Evolutionary conservation across 2,329 filamentous ascomycete genomes (phyloP), one percentile per base, ranked within the genome.

Genomic region (Penicillium sp.): DNA sequence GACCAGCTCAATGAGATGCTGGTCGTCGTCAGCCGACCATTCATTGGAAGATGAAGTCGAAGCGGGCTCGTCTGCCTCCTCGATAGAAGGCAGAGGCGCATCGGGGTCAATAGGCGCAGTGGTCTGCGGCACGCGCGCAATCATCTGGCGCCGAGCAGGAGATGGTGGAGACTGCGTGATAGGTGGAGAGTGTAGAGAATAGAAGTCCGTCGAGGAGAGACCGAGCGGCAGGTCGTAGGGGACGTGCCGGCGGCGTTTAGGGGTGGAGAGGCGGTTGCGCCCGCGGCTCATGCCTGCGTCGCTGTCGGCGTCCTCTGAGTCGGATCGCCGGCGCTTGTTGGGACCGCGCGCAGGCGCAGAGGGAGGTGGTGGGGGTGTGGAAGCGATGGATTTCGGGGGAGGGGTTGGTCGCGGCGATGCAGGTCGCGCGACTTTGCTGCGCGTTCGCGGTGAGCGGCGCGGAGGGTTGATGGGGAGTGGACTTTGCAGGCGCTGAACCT

Each of bases 221-320:
- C 71, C 70, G 3, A 71, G 53, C 0, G 71, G 71, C 21, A 74
- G 51, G n/a, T 70, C 57, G 23, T 64, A 63, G 2, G 71, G 71
- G 8, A 63, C 53, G 16, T 65, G 59, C 13, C 70, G 61, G 26
- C 54, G 63, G 45, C 71, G 65, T 50, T 74, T 74, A 4, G 71
- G 71, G 8, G 71, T 74, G 3, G 65, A 64, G 40, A 64, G 62
- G 25, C 52, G 57, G 31, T 57, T 46, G 26, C 48, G 48, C 21
- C 27, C 25, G 40, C 37, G 33, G 21, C 40, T 28, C 15, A 41
- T 44, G 26, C 43, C 39, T 9, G 19, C 17, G 21, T 49, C 49
- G 38, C 38, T 51, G 18, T 52, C 38, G 13, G 54, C 44, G 11
- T 52, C 32, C 15, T 55, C 61, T 33, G 55, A 59, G 11, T 45